Evolutionary conservation across 2,329 filamentous ascomycete genomes (phyloP), one percentile per base, ranked within the genome.

Genomic region (Arthrobotrys entomopaga): DNA sequence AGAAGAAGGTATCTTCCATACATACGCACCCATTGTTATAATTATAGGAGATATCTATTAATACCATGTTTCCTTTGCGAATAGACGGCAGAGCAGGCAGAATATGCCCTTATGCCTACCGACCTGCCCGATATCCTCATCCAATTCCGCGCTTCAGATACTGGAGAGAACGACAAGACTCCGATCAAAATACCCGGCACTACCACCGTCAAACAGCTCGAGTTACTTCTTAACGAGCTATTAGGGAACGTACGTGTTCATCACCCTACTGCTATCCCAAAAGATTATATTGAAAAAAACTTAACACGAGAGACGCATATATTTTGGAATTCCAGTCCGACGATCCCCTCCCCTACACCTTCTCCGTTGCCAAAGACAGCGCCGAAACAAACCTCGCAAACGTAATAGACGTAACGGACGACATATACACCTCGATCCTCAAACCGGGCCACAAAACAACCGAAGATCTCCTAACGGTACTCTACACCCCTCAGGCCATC

Each of bases 401-500:
- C 34, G 72, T 81, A 65, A 74, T 80, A 74, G 72, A 79, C 69
- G 76, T 79, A 71, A 66, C 78, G 66, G 64, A 77, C 29, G 69
- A 80, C 49, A 60, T 79, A 66, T 76, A 79, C 78, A 60, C 76
- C 42, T 76, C 77, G 26, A 77, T 81, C 78, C 78, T 81, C 77
- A 80, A 79, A 50, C 77, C 80, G 42, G 84, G 83, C 0, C 76
- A 85, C 42, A 85, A 84, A 77, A 85, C 84, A 1, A 87, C 87
- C 24, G 88, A 90, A 83, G 86, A 88, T 75, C 85, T 86, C 38
- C 83, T 90, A 24, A 84, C 85, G 46, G 85, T 90, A 13, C 86
- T 88, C 71, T 89, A 87, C 80, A 87, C 88, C 42, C 94, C 95
- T 0, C 94, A 99, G 81, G 92, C 94, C 20, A 91, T 98, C 0